Evolutionary conservation across 202 grass and related monocot genomes (phyloP).

Genomic region (Bolboschoenoplectus hybrid): DNA sequence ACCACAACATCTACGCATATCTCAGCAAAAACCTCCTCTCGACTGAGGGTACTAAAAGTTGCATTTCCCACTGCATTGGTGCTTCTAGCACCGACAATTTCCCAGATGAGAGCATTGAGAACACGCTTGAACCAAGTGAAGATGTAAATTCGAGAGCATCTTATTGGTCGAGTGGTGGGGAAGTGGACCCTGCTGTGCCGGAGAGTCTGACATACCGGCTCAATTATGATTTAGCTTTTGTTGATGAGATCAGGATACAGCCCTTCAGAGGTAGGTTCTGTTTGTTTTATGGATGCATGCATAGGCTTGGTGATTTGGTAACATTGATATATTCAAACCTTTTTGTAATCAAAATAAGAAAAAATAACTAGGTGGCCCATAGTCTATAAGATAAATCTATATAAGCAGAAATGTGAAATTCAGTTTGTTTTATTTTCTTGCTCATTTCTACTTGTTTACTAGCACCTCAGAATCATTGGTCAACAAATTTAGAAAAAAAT

Average conservation of each 20-base stretch:
- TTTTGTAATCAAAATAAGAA: neutral
- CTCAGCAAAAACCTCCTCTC: conserved; percentile 52
- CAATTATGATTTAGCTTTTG: conserved; percentile 49
- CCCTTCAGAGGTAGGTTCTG: conserved; percentile 65
- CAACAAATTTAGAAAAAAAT: neutral
- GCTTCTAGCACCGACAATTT: conserved; percentile 87
- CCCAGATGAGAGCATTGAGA: conserved; percentile 68
- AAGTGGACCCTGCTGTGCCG: conserved; percentile 38
- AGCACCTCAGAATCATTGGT: neutral
- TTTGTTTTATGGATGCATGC: neutral
- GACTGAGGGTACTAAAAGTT: conserved; percentile 39
- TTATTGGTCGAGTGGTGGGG: conserved; percentile 84
- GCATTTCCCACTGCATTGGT: conserved; percentile 61
- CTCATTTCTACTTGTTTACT: neutral
- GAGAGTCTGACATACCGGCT: conserved; percentile 74
- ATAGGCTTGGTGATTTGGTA: neutral
- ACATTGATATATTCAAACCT: neutral
- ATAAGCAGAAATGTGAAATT: neutral
- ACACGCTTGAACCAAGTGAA: conserved; percentile 60
- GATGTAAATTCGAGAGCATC: conserved; percentile 37
- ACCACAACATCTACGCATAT: conserved; percentile 58
- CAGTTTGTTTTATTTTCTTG: neutral
- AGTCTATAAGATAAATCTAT: neutral
- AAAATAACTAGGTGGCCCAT: neutral
- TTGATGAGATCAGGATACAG: conserved; percentile 67